Evolutionary conservation across 1,139 yeast genomes (phyloP), one percentile per base, ranked within the genome.

Genomic region (Sugiyamaella sp.): DNA sequence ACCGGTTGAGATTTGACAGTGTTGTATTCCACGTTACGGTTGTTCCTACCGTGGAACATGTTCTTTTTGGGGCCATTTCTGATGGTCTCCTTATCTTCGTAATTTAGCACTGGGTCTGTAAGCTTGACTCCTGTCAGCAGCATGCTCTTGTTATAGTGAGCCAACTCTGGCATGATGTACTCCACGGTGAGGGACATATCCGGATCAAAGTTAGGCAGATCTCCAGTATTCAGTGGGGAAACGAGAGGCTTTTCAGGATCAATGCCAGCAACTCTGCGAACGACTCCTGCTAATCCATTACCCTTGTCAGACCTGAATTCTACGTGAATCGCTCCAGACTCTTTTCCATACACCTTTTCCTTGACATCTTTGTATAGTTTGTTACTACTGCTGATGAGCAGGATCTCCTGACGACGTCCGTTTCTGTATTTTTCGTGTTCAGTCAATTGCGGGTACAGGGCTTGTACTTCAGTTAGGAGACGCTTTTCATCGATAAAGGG

Each of bases 401-500:
- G 57, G 29, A 80, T 55, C 67, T 71, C 73, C 22, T 68, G 60
- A 27, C 66, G 68, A 16, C 65, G 60, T 6, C 66, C 55, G 52
- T 91, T 91, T 69, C 97, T 77, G 22, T 79, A 75, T 22, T 63
- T 73, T 64, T 91, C 98, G n/a, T 77, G 84, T 1, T 80, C 86
- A 0, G 90, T 79, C 48, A 91, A 74, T 38, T 76, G 71, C 1
- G 77, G 73, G 66, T 91, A 91, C 56, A 85, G 83, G 1, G 73
- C 80, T 51, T 80, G 79, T 2, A 90, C 95, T 1, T 84, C 85
- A 10, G 73, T 72, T 53, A 90, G 71, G 47, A 91, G 75, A 62
- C 96, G 75, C n/a, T 70, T 69, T 63, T 89, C 96, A 63, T 91
- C 97, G 63, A 91, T 91, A 62, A 91, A 91, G 0, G 98, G 97